Conservation (phyloP, 805 yeast species). For the Metschnikowia amazonensis region DNA sequence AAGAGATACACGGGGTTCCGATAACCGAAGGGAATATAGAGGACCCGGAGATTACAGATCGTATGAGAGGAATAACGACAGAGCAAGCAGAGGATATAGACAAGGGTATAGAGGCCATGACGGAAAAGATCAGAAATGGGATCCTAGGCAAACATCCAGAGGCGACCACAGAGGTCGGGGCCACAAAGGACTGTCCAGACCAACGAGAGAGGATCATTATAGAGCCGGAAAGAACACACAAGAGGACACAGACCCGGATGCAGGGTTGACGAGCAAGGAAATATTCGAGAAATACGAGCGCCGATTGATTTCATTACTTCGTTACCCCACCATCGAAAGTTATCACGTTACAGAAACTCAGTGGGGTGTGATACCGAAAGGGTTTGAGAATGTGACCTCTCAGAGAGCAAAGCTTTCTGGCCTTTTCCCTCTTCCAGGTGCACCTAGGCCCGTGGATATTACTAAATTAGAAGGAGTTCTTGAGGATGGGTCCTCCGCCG, state of each 20-base stretch:
- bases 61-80: not conserved
- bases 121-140: slow-evolving; percentile 18
- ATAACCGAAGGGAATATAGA: slow-evolving; percentile 5
- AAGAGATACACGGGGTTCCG: slow-evolving; percentile 16
- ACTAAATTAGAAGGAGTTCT: slow-evolving; percentile 39
- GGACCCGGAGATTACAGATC: not conserved
- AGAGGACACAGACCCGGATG: slow-evolving; percentile 14
- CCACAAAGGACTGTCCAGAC: slow-evolving; percentile 8
- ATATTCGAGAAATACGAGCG: slow-evolving; percentile 22
- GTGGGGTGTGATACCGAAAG: slow-evolving; percentile 74
- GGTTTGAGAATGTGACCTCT: slow-evolving; percentile 70
- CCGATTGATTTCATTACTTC: slow-evolving; percentile 31
- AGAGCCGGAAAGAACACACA: not conserved
- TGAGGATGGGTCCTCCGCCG: slow-evolving; percentile 28
- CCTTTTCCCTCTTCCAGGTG: slow-evolving; percentile 61
- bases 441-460: slow-evolving; percentile 42
- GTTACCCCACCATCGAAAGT: slow-evolving; percentile 46
- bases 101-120: slow-evolving; percentile 14
- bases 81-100: slow-evolving; percentile 11
- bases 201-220: slow-evolving; percentile 1
- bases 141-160: slow-evolving; percentile 8
- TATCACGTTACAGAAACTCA: slow-evolving; percentile 47
- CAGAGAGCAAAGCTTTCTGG: slow-evolving; percentile 78
- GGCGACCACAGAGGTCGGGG: slow-evolving; percentile 3
- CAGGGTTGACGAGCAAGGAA: slow-evolving; percentile 20